Conservation (phyloP, 176 grass and related monocot genomes). For the Carex parvula region DNA sequence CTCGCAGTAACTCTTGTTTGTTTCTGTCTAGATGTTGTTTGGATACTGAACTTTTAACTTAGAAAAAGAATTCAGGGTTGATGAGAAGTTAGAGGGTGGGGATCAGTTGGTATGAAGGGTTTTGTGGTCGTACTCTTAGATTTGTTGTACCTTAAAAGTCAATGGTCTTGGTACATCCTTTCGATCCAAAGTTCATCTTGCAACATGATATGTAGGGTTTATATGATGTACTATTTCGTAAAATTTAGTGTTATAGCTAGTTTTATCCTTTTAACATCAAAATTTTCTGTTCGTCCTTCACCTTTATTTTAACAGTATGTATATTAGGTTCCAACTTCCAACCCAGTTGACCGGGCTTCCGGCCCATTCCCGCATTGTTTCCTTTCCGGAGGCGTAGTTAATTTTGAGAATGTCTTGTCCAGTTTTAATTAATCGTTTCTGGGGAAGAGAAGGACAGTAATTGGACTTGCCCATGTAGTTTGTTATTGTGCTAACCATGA, state of each 20-base stretch:
- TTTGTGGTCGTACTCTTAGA: neutral
- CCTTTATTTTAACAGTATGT: neutral
- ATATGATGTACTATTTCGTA: neutral
- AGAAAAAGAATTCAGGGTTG: neutral
- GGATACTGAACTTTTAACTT: slow-evolving; percentile 2
- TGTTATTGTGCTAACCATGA: neutral
- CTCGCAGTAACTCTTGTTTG: slow-evolving; percentile 1
- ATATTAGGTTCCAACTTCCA: neutral
- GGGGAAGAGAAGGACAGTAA: neutral
- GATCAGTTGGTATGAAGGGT: neutral
- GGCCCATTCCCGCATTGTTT: neutral
- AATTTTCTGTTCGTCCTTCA: neutral
- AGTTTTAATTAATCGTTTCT: neutral
- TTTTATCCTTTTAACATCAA: neutral
- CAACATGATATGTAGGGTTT: neutral
- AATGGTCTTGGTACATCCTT: slow-evolving; percentile 9
- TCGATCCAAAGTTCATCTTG: slow-evolving; percentile 4
- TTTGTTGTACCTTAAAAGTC: neutral
- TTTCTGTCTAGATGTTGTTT: slow-evolving; percentile 12
- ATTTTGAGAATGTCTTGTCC: neutral
- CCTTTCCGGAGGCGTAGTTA: neutral
- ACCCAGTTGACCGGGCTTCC: neutral
- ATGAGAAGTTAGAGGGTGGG: neutral
- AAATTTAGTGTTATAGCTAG: neutral
- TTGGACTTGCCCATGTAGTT: neutral